Evolutionary conservation across 2,329 filamentous ascomycete species (phyloP).

Genomic region (Colletotrichum sp.): DNA sequence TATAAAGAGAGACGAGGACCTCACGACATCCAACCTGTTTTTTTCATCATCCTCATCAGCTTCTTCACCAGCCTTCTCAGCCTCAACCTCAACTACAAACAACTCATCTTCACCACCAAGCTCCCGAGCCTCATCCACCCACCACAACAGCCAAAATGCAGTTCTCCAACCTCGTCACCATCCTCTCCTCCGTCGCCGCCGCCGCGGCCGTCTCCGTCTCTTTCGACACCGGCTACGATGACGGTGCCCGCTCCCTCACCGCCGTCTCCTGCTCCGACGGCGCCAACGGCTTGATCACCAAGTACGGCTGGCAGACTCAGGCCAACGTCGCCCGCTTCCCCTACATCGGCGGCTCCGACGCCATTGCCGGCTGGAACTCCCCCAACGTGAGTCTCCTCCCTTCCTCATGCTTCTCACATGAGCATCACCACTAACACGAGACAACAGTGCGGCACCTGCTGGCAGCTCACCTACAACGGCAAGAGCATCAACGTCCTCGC

Average conservation of each 20-base stretch:
- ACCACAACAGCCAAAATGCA: conserved; percentile 44
- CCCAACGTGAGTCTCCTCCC: conserved; percentile 31
- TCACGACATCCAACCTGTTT: not conserved
- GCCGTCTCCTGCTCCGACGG: conserved; percentile 72
- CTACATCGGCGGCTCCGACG: conserved; percentile 58
- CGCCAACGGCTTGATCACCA: conserved; percentile 67
- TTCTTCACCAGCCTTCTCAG: conserved; percentile 5
- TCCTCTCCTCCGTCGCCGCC: conserved; percentile 42
- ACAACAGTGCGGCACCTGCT: conserved; percentile 64
- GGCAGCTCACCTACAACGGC: conserved; percentile 56
- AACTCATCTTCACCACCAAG: not conserved
- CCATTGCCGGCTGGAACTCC: conserved; percentile 62
- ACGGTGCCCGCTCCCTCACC: conserved; percentile 57
- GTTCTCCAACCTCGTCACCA: conserved; percentile 41
- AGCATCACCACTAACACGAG: not conserved
- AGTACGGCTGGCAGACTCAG: conserved; percentile 63
- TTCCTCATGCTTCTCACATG: not conserved
- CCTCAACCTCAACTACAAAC: not conserved
- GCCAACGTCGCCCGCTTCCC: conserved; percentile 55
- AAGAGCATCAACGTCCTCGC: conserved; percentile 59
- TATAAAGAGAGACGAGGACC: conserved; percentile 1
- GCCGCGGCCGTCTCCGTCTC: conserved; percentile 57
- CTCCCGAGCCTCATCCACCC: conserved; percentile 9
- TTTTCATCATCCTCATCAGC: conserved; percentile 1
- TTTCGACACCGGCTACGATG: conserved; percentile 76